Evolutionary conservation across 1,139 yeast genomes (phyloP), one percentile per base, ranked within the genome.

Genomic region (Kodamaea arcana): DNA sequence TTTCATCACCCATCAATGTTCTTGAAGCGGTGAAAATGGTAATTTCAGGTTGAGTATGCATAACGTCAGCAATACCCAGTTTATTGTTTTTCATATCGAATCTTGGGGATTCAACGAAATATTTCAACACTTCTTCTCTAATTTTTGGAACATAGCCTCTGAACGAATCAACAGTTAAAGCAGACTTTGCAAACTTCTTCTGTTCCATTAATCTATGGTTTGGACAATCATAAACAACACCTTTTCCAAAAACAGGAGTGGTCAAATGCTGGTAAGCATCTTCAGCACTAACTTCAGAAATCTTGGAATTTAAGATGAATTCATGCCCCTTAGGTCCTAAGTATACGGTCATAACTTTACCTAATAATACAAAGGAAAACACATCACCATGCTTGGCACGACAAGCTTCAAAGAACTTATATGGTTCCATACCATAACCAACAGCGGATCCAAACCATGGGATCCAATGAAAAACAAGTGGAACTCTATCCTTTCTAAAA

Each of bases 261-360:
- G 98, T 92, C 62, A 92, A 74, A 58, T 90, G 97, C 44, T 82
- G 75, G 67, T 92, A 92, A 24, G 97, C 97, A 33, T 83, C 97
- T 60, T 92, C 97, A 35, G 98, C 98, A 41, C 90, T 81, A 20
- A 90, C 97, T 50, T 88, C 95, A 22, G 81, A 77, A 37, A 85
- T 72, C 62, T 85, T 90, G 31, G 96, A 88, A 62, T 94, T 94
- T 51, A 92, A 79, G 32, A 92, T 87, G 58, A 92, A 90, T 60
- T 92, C 98, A 60, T 94, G 97, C 45, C 98, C 98, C 63, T 86
- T 85, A 48, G 97, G 97, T 32, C 98, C 98, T 51, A 92, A 69
- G 58, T 87, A 88, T 37, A 92, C 98, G 8, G 97, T 90, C 95
- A 92, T 88, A 32, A 81, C 83, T 54, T 79, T 83, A 40, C 98